phyloP scores from a whole-genome alignment of 1,284 basidiomycete species.

The Fomes fomentarius region DNA sequence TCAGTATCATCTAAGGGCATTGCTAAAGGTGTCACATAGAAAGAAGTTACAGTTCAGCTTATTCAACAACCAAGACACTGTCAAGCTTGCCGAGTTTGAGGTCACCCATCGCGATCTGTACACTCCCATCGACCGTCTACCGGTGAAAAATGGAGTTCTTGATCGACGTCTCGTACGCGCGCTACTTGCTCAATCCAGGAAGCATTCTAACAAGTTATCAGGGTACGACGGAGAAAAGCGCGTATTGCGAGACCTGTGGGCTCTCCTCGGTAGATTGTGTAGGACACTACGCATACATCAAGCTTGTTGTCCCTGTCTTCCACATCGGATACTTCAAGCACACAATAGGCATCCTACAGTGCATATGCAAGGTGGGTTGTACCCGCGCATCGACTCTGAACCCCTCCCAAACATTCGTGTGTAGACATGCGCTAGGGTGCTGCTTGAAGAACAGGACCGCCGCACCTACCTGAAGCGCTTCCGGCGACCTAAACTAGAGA shows the following conservation, averaged over 20 bases:
- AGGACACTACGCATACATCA: conserved; percentile 98
- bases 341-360: conserved; percentile 91
- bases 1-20: neutral
- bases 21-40: too few species aligned
- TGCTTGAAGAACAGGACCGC: conserved; percentile 90
- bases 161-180: conserved; percentile 82
- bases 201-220: conserved; percentile 35
- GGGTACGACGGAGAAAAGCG: conserved; percentile 95
- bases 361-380: conserved; percentile 78
- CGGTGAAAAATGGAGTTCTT: conserved; percentile 90
- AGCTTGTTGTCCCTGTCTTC: conserved; percentile 94
- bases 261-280: conserved; percentile 94
- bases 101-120: conserved; percentile 92
- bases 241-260: conserved; percentile 95
- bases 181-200: conserved; percentile 1
- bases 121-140: conserved; percentile 76
- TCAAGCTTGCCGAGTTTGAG: conserved; percentile 93
- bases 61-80: conserved; percentile 90
- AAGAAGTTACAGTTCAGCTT: conserved; percentile 95
- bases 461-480: conserved; percentile 87
- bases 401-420: neutral
- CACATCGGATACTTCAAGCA: conserved; percentile 99
- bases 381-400: neutral
- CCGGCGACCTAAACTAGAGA: conserved; percentile 90
- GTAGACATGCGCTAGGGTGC: conserved; percentile 91